Base-by-base conservation (phyloP, 306 rosid genomes). In the Cucurbita pepo region DNA sequence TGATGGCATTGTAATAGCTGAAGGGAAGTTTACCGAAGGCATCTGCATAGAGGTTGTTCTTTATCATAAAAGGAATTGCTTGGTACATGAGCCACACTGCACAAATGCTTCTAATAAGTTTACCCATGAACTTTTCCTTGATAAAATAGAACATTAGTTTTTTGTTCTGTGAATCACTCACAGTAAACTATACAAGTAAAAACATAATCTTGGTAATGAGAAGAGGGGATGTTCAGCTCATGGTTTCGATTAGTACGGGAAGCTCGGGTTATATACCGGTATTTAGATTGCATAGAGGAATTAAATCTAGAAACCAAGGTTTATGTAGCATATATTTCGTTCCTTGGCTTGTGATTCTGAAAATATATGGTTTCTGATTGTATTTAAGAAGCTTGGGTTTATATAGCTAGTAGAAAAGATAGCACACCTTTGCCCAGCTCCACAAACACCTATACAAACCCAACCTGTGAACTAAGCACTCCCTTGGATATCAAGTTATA, bases 21-120 rank as follows among this genome's bases (percentile, higher is more conserved):
- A 85, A 85, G 64, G 96, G 92, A 57, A 91, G 75, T 56, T 82
- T 16, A 63, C 88, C 71, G 73, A 82, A 86, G 67, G 84, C 55
- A 83, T 82, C 81, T 25, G 82, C 85, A 74, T 82, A 85, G 77
- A 86, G 84, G 84, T 85, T 87, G 69, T 75, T 84, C 90, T 85
- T 75, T 81, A 86, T 83, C 72, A 86, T 74, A 65, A 83, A 85
- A 43, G 97, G 92, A 80, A 94, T 89, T 47, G 97, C 92, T 72
- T 86, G 84, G 81, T 89, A 93, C 90, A 88, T 86, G 61, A 72
- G 48, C 96, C 97, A 87, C 77, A 90, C 96, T 93, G 90, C 88
- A 66, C 51, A 44, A 45, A 65, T 19, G 38, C 51, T 40, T 65
- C 25, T 25, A 19, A 67, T 45, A 10, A 18, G 37, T 44, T 30